phyloP scores from a whole-genome alignment of 2,329 filamentous ascomycete genomes.

The Alternaria panax region DNA sequence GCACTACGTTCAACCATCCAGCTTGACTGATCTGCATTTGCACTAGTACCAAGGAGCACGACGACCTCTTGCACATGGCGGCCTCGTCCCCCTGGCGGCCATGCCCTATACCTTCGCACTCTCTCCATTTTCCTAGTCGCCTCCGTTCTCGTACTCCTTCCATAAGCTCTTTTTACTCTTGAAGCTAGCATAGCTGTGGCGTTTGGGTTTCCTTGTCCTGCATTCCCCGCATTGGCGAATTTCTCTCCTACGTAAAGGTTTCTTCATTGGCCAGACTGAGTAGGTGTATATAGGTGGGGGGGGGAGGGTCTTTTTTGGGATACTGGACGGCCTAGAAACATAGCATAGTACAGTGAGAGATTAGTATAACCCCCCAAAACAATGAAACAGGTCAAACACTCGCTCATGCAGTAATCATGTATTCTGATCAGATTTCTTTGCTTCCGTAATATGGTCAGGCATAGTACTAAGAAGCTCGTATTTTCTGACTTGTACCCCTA shows the following conservation, averaged over 20 bases:
- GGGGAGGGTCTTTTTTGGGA: background rate
- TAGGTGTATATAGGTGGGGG: conserved; percentile 1
- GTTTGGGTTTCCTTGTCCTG: conserved; percentile 6
- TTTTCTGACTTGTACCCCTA: background rate
- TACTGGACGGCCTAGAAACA: background rate
- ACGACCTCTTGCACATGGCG: conserved; percentile 9
- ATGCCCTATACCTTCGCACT: conserved; percentile 3
- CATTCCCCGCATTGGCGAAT: conserved; percentile 1
- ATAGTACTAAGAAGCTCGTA: background rate
- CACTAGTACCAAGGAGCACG: conserved; percentile 4
- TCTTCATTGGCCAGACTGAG: background rate
- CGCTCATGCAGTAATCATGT: background rate
- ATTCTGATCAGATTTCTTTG: background rate
- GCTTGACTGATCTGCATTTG: conserved; percentile 6
- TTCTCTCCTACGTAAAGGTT: background rate
- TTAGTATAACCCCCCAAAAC: conserved; percentile 1
- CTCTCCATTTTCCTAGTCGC: conserved; percentile 18
- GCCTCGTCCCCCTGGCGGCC: conserved; percentile 10
- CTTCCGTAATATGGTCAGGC: background rate
- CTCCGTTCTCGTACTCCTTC: conserved; percentile 13
- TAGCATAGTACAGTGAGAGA: conserved; percentile 3
- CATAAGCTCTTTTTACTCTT: conserved; percentile 13
- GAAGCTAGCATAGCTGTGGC: conserved; percentile 14
- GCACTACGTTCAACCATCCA: conserved; percentile 3
- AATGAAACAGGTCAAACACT: conserved; percentile 5